Conservation (phyloP, 2,329 filamentous ascomycete genomes). For the Fusarium albidum region DNA sequence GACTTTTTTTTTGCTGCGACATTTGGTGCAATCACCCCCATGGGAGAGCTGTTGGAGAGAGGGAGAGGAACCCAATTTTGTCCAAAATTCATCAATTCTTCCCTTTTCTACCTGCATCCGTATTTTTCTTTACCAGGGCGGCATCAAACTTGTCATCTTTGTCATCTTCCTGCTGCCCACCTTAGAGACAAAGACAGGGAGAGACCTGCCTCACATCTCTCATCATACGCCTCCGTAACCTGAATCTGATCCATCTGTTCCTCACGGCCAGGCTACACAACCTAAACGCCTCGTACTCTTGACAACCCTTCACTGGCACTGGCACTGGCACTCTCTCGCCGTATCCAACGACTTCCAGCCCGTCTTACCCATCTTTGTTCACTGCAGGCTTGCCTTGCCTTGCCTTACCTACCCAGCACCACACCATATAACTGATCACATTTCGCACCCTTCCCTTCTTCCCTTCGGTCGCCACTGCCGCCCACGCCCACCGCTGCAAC, state of each 20-base stretch:
- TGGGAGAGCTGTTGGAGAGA: conserved; percentile 11
- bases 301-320: conserved; percentile 13
- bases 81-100: conserved; percentile 15
- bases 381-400: no score
- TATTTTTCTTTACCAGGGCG: neutral
- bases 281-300: conserved; percentile 32
- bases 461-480: conserved; percentile 5
- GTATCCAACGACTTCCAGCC: conserved; percentile 5
- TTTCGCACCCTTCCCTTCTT: conserved; percentile 12
- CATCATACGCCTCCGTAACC: conserved; percentile 20
- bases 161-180: conserved; percentile 1
- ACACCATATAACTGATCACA: no score
- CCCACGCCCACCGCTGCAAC: no score
- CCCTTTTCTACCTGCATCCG: conserved; percentile 6
- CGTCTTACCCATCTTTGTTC: neutral
- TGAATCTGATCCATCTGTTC: conserved; percentile 23
- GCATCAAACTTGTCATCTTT: conserved; percentile 3
- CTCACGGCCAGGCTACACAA: conserved; percentile 28
- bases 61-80: conserved; percentile 7
- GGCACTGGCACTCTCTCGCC: conserved; percentile 3
- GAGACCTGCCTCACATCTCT: conserved; percentile 7
- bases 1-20: conserved; percentile 23
- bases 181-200: conserved; percentile 17
- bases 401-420: conserved; percentile 6
- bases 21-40: conserved; percentile 19